Evolutionary conservation across 345 rosid genomes (phyloP).

Genomic region (Citrus cavaleriei): DNA sequence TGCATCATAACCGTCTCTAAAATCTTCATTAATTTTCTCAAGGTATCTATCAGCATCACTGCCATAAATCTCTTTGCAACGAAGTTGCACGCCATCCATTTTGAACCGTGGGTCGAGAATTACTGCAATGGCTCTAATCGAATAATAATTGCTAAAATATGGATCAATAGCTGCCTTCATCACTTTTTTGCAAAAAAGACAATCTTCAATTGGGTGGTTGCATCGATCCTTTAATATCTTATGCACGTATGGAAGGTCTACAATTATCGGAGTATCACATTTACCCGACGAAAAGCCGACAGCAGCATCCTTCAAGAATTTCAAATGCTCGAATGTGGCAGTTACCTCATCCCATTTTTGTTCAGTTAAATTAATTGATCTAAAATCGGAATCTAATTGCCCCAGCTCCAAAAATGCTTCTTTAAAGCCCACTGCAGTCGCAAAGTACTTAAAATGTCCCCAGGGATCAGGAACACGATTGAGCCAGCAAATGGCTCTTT

Average conservation of each 20-base stretch:
- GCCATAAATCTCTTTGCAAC: not conserved
- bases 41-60: not conserved
- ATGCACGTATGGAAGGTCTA: not conserved
- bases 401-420: not conserved
- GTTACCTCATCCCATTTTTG: not conserved
- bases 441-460: not conserved
- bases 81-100: not conserved
- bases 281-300: accelerated
- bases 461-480: no score
- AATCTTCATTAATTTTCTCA: not conserved
- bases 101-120: not conserved
- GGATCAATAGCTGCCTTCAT: not conserved
- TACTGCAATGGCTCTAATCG: not conserved
- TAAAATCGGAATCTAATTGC: not conserved
- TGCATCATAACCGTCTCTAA: not conserved
- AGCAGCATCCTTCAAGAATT: not conserved
- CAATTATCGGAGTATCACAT: not conserved
- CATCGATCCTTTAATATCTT: not conserved
- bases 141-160: not conserved
- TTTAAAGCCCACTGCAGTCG: not conserved
- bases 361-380: not conserved
- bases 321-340: no score
- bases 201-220: not conserved
- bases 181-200: not conserved
- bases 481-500: no score